Evolutionary conservation across 148 eudicot genomes (phyloP).

Genomic region (Cornus kousa): DNA sequence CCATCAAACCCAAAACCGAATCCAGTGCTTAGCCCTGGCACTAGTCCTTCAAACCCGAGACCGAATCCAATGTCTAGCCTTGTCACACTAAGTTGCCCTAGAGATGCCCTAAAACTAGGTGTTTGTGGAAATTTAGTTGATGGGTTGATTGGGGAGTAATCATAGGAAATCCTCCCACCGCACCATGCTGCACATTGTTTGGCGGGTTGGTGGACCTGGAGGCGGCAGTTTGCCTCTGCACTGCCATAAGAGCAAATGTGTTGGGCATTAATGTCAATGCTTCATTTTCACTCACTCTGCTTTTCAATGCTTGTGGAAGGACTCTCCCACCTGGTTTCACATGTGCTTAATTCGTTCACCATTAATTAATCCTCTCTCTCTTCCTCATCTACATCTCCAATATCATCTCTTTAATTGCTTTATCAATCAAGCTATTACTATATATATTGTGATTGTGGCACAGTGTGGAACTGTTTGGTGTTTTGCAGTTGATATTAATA

Average conservation of each 20-base stretch:
- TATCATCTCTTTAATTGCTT: too few relatives aligned
- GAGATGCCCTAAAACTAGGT: slow-evolving; percentile 5
- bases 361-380: too few relatives aligned
- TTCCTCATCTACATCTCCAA: too few relatives aligned
- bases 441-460: too few relatives aligned
- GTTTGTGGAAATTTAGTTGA: not conserved
- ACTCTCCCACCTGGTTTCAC: not conserved
- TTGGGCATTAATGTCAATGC: not conserved
- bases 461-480: too few relatives aligned
- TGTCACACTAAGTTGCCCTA: not conserved
- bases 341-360: not conserved
- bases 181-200: not conserved
- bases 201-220: not conserved
- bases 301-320: not conserved
- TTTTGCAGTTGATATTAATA: too few relatives aligned
- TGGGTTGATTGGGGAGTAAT: not conserved
- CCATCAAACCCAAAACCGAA: not conserved
- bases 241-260: not conserved
- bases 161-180: not conserved
- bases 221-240: not conserved
- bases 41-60: too few relatives aligned
- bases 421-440: too few relatives aligned
- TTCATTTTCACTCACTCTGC: not conserved
- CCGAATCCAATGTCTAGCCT: not conserved
- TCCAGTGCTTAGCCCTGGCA: too few relatives aligned